Evolutionary conservation across 306 rosid genomes (phyloP).

Genomic region (Dalbergia cultrata): DNA sequence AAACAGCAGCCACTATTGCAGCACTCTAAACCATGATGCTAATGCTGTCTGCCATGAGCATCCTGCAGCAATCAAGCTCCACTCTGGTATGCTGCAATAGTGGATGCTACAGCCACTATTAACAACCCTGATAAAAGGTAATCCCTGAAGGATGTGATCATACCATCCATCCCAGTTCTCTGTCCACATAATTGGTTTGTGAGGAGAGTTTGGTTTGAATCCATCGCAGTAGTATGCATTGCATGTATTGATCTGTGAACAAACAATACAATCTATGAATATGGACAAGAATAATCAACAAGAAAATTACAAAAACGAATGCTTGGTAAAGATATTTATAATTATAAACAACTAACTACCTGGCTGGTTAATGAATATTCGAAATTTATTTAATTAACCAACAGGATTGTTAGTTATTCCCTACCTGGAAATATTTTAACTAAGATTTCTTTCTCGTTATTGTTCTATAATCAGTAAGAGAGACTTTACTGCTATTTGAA

Average conservation of each 20-base stretch:
- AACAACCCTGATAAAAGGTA: conserved; percentile 32
- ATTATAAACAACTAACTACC: not conserved
- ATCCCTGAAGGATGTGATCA: conserved; percentile 44
- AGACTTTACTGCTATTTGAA: conserved; percentile 23
- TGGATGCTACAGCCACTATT: conserved; percentile 22
- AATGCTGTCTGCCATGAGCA: not conserved
- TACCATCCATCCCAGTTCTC: conserved; percentile 99
- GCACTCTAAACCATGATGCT: not conserved
- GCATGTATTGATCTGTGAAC: conserved; percentile 86
- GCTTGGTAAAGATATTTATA: not conserved
- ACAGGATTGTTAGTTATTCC: conserved; percentile 14
- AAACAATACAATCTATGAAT: conserved; percentile 41
- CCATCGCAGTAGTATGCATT: conserved; percentile 97
- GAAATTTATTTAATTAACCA: conserved; percentile 35
- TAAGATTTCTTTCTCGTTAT: not conserved
- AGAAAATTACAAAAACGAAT: not conserved
- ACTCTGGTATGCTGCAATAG: not conserved
- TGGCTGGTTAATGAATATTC: not conserved
- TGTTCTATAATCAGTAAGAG: conserved; percentile 29
- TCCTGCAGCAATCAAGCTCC: not conserved
- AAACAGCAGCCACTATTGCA: not conserved
- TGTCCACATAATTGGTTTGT: conserved; percentile 85
- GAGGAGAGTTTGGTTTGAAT: conserved; percentile 77
- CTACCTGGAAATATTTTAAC: conserved; percentile 18
- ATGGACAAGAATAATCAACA: conserved; percentile 19